These are phyloP conservation scores for Termitomyces titanicus DNA, from an alignment of 768 basidiomycete species.

Conservation along the genomic window DNA sequence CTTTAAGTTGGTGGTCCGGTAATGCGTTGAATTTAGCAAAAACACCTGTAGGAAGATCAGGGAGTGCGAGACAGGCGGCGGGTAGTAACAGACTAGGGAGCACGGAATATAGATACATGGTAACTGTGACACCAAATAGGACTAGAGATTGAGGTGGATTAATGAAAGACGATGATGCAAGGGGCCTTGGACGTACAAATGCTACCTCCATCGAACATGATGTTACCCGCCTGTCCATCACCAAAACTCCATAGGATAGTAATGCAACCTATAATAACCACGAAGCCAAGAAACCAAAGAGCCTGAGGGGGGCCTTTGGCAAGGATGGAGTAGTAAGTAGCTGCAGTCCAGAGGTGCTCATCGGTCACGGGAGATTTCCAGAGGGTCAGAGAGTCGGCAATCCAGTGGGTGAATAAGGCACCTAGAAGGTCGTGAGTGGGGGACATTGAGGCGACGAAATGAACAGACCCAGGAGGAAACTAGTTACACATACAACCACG, in stretches of 20 bases:
- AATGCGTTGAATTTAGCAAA: constrained; percentile 55
- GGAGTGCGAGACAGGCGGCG: neutral
- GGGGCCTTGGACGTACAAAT: constrained; percentile 55
- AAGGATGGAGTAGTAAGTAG: constrained; percentile 77
- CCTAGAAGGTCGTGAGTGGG: constrained; percentile 29
- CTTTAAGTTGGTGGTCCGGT: constrained; percentile 46
- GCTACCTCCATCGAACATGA: constrained; percentile 91
- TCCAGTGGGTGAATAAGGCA: constrained; percentile 85
- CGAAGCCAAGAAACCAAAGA: constrained; percentile 51
- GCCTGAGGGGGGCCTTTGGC: constrained; percentile 58
- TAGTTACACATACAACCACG: constrained; percentile 72
- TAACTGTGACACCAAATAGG: constrained; percentile 67
- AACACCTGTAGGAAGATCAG: constrained; percentile 39
- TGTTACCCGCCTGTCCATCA: constrained; percentile 74
- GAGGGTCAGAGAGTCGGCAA: constrained; percentile 86
- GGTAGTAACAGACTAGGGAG: constrained; percentile 60
- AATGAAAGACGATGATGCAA: neutral
- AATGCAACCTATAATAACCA: constrained; percentile 56
- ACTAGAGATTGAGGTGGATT: constrained; percentile 39
- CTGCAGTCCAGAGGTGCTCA: constrained; percentile 78
- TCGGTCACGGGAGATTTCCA: constrained; percentile 91
- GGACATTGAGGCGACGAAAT: neutral
- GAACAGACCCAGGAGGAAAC: constrained; percentile 70
- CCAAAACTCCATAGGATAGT: constrained; percentile 77
- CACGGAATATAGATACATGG: constrained; percentile 73